Conservation (phyloP, 768 basidiomycete species). For the Kockovaella imperatae region DNA sequence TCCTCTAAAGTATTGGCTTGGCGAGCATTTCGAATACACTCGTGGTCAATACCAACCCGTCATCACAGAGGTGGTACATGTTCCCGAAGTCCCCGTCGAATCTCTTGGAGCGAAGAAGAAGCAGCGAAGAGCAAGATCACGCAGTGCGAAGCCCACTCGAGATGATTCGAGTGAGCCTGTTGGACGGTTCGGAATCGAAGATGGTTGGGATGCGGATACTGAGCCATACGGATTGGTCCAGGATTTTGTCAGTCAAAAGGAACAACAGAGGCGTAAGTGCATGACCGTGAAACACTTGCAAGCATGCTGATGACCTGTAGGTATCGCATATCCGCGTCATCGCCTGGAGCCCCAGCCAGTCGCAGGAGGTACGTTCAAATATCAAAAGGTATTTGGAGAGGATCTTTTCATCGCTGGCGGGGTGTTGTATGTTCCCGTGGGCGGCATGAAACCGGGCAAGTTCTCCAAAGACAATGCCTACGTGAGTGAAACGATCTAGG, state of each 20-base stretch:
- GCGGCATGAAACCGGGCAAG: slow-evolving; percentile 76
- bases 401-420: slow-evolving; percentile 87
- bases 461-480: slow-evolving; percentile 88
- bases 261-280: slow-evolving; percentile 64
- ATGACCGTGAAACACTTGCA: background rate
- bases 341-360: slow-evolving; percentile 60
- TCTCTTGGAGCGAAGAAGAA: slow-evolving; percentile 48
- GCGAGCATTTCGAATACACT: slow-evolving; percentile 78
- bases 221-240: slow-evolving; percentile 58
- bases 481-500: slow-evolving; percentile 49
- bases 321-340: slow-evolving; percentile 66
- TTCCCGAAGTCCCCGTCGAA: slow-evolving; percentile 51
- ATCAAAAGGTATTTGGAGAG: slow-evolving; percentile 87
- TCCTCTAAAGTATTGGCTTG: slow-evolving; percentile 89
- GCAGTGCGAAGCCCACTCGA: slow-evolving; percentile 12
- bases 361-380: slow-evolving; percentile 63
- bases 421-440: slow-evolving; percentile 69
- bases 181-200: slow-evolving; percentile 41
- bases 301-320: slow-evolving; percentile 46
- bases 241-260: slow-evolving; percentile 57
- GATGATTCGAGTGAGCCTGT: slow-evolving; percentile 5
- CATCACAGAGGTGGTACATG: slow-evolving; percentile 59
- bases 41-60: slow-evolving; percentile 52
- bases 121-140: slow-evolving; percentile 9
- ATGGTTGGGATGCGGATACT: slow-evolving; percentile 83